Evolutionary conservation across 257 asterid species (phyloP), one percentile per base, ranked within the genome.

Genomic region (Hygrophila difformis): DNA sequence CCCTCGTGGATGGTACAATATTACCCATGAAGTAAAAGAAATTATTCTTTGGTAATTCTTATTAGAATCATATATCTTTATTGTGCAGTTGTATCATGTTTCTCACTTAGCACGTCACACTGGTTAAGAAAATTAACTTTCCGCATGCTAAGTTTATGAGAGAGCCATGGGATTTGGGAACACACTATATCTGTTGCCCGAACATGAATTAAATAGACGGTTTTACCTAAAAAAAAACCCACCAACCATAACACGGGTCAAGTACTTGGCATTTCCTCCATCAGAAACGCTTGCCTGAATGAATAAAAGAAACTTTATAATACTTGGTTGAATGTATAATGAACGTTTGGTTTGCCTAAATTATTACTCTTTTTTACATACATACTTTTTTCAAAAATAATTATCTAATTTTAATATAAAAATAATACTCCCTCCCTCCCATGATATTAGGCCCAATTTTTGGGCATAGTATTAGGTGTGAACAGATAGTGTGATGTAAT

Each of bases 281-380:
- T 79, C 93, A 50, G 95, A 76, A 41, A 82, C 79, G 55, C 96
- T 91, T 24, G 84, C 76, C 96, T 86, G 80, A 78, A 63, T 16
- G 56, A 46, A 57, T 43, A 71, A 56, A 47, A 18, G 56, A 60
- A 59, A 66, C 38, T n/a, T n/a, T n/a, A n/a, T n/a, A n/a, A n/a
- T n/a, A n/a, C n/a, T n/a, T n/a, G n/a, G n/a, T n/a, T n/a, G n/a
- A n/a, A n/a, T n/a, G n/a, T n/a, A n/a, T n/a, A n/a, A n/a, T n/a
- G n/a, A n/a, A n/a, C n/a, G n/a, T n/a, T n/a, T n/a, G n/a, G n/a
- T n/a, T n/a, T n/a, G n/a, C n/a, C n/a, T n/a, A n/a, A n/a, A n/a
- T n/a, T n/a, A n/a, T n/a, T n/a, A n/a, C n/a, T n/a, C n/a, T n/a
- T n/a, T n/a, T n/a, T n/a, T n/a, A n/a, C n/a, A n/a, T n/a, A n/a